Percentiles rank a stretch among this genome's conserved stretches.
phyloP scores from a whole-genome alignment of 768 basidiomycete genomes.

The Amanita subjunquillea region DNA sequence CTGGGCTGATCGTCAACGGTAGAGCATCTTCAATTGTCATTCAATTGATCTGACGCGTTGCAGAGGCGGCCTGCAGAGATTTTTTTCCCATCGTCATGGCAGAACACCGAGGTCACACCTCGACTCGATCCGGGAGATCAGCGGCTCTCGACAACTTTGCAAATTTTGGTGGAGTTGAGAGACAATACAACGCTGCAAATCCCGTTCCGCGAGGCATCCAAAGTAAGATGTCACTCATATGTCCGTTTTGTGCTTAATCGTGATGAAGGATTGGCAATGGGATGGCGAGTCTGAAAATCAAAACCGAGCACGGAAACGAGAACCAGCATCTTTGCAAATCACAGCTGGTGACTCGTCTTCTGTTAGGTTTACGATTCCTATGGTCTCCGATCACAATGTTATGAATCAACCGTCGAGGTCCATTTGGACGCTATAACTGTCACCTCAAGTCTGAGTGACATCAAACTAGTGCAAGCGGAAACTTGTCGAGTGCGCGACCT shows the following conservation, averaged over 20 bases:
- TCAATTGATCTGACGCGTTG: not conserved
- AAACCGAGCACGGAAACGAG: slow-evolving; percentile 42
- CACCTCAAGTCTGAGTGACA: slow-evolving; percentile 83
- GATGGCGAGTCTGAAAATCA: slow-evolving; percentile 48
- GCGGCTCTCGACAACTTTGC: slow-evolving; percentile 75
- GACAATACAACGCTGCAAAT: slow-evolving; percentile 70
- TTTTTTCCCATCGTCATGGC: slow-evolving; percentile 80
- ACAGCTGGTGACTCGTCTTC: slow-evolving; percentile 74
- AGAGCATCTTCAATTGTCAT: slow-evolving; percentile 2
- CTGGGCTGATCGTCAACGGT: slow-evolving; percentile 95
- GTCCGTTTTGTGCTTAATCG: slow-evolving; percentile 3
- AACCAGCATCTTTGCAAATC: slow-evolving; percentile 65
- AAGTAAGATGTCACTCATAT: slow-evolving; percentile 31
- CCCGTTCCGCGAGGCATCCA: slow-evolving; percentile 89
- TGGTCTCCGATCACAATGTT: slow-evolving; percentile 64
- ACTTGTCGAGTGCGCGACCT: slow-evolving; percentile 55
- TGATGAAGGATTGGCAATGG: slow-evolving; percentile 81
- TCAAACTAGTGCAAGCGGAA: slow-evolving; percentile 65
- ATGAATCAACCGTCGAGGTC: slow-evolving; percentile 69
- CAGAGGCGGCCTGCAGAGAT: slow-evolving; percentile 69
- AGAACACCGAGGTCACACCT: slow-evolving; percentile 44
- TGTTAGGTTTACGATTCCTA: slow-evolving; percentile 75
- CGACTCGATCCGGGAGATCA: slow-evolving; percentile 66
- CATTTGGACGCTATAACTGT: slow-evolving; percentile 73
- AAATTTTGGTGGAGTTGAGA: slow-evolving; percentile 72